phyloP scores from a whole-genome alignment of 2,329 filamentous ascomycete genomes.

The Orbilia blumenaviensis region DNA sequence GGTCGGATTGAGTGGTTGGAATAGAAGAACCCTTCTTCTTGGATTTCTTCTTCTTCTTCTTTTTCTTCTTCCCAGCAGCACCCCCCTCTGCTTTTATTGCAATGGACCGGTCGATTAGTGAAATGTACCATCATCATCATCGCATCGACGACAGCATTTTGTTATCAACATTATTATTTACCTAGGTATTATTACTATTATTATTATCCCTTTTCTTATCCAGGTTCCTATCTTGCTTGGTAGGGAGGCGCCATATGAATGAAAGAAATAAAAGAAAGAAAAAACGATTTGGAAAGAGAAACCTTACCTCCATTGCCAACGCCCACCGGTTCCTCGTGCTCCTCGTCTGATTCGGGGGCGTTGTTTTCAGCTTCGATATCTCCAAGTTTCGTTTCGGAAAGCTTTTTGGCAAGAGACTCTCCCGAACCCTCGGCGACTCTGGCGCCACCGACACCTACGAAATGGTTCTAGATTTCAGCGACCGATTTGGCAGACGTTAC shows the following conservation, averaged over 20 bases:
- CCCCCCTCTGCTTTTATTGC: not conserved
- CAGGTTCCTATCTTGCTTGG: no score
- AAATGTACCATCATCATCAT: not conserved
- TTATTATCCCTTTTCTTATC: no score
- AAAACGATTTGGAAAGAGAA: no score
- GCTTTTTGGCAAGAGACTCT: not conserved
- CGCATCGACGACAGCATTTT: not conserved
- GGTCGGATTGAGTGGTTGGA: constrained; percentile 77
- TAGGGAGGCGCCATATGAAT: no score
- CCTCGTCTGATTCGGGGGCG: constrained; percentile 37
- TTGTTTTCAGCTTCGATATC: not conserved
- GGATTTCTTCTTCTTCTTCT: constrained; percentile 85
- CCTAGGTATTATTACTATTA: no score
- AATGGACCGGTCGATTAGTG: not conserved
- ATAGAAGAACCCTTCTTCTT: constrained; percentile 75
- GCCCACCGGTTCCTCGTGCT: not conserved
- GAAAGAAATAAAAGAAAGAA: no score
- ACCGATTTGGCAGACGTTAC: not conserved
- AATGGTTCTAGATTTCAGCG: not conserved
- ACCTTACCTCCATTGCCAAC: constrained; percentile 17
- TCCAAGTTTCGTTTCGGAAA: constrained; percentile 4
- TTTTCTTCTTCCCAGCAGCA: constrained; percentile 66
- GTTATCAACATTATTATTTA: not conserved
- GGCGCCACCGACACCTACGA: not conserved
- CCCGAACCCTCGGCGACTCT: not conserved